Base-by-base conservation (phyloP, 2,329 filamentous ascomycete species). In the Corniculantispora saksenae region DNA sequence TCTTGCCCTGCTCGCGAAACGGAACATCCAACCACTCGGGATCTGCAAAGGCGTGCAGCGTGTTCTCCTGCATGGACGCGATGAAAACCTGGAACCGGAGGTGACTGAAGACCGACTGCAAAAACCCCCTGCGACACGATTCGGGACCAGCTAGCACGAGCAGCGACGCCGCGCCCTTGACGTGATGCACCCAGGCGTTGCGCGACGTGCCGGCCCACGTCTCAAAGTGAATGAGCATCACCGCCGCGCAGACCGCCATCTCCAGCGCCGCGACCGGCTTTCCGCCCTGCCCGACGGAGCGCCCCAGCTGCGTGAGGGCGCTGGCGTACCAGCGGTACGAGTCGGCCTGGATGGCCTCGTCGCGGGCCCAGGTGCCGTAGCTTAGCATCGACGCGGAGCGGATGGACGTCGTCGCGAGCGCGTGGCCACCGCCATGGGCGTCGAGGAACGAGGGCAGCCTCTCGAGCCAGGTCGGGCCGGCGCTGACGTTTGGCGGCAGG, bases 151-250 rank as follows among this genome's bases (percentile, higher is more conserved):
- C 61, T 1, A 40, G 51, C 27, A 47, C 15, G 21, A 63, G 40
- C 25, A 63, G 51, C 27, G 61, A 45, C 3, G 61, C 61, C 27
- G 61, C 61, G 51, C 61, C 61, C 27, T 35, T 43, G 27, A 56
- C 61, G 43, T 63, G 61, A n/a, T 62, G 35, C 45, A 47, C 38
- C 60, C 60, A 62, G 12, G 60, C 60, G 50, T 48, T 38, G 13
- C 25, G 60, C 23, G 51, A 38, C 17, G 60, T 62, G 35, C 51
- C 50, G 17, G 50, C 50, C 38, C 53, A 27, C 40, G 60, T 62
- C 21, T 62, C 60, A 32, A 62, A 62, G 35, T 62, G 60, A 23
- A 62, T 62, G 43, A 62, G 60, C 60, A 62, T 62, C 5, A 62
- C 60, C 2, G 60, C 60, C 38, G 60, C 60, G 51, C 60, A 62